phyloP scores from a whole-genome alignment of 2,329 filamentous ascomycete species.

The Penicillium vulpinum region DNA sequence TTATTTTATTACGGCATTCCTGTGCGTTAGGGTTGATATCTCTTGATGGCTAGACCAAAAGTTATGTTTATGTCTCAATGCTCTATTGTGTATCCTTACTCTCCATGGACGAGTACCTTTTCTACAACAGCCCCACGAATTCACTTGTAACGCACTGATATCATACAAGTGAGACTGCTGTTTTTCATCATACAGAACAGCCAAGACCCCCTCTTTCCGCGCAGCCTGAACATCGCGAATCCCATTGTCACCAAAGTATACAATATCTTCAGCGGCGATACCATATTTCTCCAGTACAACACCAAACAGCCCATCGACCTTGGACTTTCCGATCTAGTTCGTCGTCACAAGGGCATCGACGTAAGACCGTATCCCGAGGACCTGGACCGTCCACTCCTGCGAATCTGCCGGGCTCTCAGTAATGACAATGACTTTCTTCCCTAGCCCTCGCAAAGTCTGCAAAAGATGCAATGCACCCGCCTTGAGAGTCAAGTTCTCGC shows the following conservation, averaged over 20 bases:
- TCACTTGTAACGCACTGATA: slow-evolving; percentile 6
- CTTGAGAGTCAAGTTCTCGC: slow-evolving; percentile 36
- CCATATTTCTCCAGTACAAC: slow-evolving; percentile 23
- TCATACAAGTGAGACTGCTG: neutral
- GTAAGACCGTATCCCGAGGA: slow-evolving; percentile 30
- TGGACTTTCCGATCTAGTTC: slow-evolving; percentile 33
- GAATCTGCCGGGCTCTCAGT: slow-evolving; percentile 53
- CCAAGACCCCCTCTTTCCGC: slow-evolving; percentile 22
- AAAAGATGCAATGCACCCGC: slow-evolving; percentile 41
- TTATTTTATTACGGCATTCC: slow-evolving; percentile 18
- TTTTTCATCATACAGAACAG: slow-evolving; percentile 26
- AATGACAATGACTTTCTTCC: slow-evolving; percentile 47
- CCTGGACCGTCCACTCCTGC: slow-evolving; percentile 46
- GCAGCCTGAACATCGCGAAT: slow-evolving; percentile 30
- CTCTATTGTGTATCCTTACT: slow-evolving; percentile 3
- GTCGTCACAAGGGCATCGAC: slow-evolving; percentile 38
- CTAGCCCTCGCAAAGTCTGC: slow-evolving; percentile 30
- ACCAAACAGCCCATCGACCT: slow-evolving; percentile 35
- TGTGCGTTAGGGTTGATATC: slow-evolving; percentile 17
- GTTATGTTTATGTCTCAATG: slow-evolving; percentile 14
- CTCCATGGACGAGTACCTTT: slow-evolving; percentile 9
- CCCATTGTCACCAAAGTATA: slow-evolving; percentile 33
- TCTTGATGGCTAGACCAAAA: slow-evolving; percentile 22
- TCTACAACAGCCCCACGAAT: slow-evolving; percentile 13
- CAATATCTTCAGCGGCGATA: slow-evolving; percentile 22